Conservation (phyloP, 371 early-diverging fungal genomes). For the Spraguea lophii region DNA sequence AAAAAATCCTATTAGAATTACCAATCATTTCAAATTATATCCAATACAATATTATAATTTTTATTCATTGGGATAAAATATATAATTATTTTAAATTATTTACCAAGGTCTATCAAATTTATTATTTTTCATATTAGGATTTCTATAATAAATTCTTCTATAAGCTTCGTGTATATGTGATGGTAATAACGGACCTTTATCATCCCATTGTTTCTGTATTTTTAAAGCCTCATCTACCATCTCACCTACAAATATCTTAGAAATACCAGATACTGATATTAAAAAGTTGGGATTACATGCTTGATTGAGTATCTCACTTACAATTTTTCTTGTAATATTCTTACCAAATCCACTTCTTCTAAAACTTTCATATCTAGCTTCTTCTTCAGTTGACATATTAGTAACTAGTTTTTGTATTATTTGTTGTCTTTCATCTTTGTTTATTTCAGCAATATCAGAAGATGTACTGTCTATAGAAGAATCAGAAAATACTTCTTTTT, state of each 20-base stretch:
- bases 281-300: conserved; percentile 46
- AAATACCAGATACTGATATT: conserved; percentile 43
- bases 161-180: conserved; percentile 47
- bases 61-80: too few species aligned
- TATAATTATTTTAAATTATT: too few species aligned
- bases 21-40: too few species aligned
- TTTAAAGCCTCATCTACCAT: conserved; percentile 40
- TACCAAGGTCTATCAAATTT: too few species aligned
- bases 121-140: conserved; percentile 36
- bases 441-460: too few species aligned
- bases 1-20: too few species aligned
- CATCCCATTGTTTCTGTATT: conserved; percentile 31
- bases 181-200: conserved; percentile 41
- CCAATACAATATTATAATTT: too few species aligned
- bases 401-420: too few species aligned
- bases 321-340: conserved; percentile 40
- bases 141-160: conserved; percentile 35
- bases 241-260: conserved; percentile 48
- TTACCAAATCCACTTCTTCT: conserved; percentile 41
- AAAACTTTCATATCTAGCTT: conserved; percentile 42
- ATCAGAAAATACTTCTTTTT: too few species aligned
- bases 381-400: conserved; percentile 32
- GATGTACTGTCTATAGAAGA: too few species aligned
- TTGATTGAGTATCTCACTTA: conserved; percentile 38
- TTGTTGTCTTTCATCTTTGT: too few species aligned